Percentiles rank a stretch among this genome's conserved stretches.
Conservation (phyloP, 2,329 filamentous ascomycete genomes). For the Dactylella cylindrospora region DNA sequence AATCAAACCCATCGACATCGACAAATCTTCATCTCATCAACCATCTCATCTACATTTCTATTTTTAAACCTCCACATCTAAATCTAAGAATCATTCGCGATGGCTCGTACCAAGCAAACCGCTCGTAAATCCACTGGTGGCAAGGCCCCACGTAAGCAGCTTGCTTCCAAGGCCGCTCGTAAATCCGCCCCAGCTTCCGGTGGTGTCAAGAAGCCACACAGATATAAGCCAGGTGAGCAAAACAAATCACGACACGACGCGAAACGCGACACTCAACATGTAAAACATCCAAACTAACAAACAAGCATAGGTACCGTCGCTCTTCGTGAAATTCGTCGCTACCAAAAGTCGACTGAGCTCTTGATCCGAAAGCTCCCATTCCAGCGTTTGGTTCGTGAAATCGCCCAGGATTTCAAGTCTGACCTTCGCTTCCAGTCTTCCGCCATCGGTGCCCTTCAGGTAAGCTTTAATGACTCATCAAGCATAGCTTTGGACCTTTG, state of each 20-base stretch:
- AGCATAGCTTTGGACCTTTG: neutral
- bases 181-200: slow-evolving; percentile 97
- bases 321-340: slow-evolving; percentile 96
- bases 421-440: slow-evolving; percentile 97
- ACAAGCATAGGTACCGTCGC: slow-evolving; percentile 74
- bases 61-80: slow-evolving; percentile 9
- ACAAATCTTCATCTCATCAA: slow-evolving; percentile 40
- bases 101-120: slow-evolving; percentile 55
- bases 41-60: slow-evolving; percentile 14
- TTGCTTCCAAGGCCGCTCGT: slow-evolving; percentile 97
- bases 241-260: slow-evolving; percentile 83
- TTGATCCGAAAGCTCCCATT: slow-evolving; percentile 97
- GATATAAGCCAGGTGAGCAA: slow-evolving; percentile 73
- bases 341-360: slow-evolving; percentile 96
- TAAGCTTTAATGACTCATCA: neutral
- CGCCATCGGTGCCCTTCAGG: slow-evolving; percentile 80
- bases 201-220: slow-evolving; percentile 85
- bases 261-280: slow-evolving; percentile 64
- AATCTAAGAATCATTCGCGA: slow-evolving; percentile 36
- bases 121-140: slow-evolving; percentile 76
- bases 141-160: slow-evolving; percentile 88
- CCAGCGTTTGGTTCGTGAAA: slow-evolving; percentile 95
- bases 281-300: slow-evolving; percentile 48
- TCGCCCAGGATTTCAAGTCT: slow-evolving; percentile 92
- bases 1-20: slow-evolving; percentile 45